A percentile compares a stretch with the other conserved stretches of the same genome.
These are phyloP conservation scores for Lathyrus tuberosus DNA, from an alignment of 306 rosid genomes.

Conservation along the genomic window DNA sequence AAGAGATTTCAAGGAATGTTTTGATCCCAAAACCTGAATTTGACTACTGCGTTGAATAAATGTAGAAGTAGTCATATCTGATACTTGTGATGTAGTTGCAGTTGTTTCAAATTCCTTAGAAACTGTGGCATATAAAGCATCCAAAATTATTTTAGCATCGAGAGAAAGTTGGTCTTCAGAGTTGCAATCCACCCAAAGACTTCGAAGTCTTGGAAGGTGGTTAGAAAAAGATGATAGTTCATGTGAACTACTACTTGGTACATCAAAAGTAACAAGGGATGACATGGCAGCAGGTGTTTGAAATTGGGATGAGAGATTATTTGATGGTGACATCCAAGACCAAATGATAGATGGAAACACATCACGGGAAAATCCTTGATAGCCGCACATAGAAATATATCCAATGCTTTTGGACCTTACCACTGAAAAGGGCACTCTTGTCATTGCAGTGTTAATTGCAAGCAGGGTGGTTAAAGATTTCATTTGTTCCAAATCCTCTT, in stretches of 20 bases:
- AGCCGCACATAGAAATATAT: too few species aligned
- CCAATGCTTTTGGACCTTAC: conserved; percentile 23
- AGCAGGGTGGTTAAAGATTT: conserved; percentile 30
- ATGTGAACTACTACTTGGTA: not conserved
- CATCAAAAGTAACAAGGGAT: not conserved
- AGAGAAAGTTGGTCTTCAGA: conserved; percentile 5
- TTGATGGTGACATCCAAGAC: conserved; percentile 46
- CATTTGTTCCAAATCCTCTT: conserved; percentile 39
- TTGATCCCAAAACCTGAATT: not conserved
- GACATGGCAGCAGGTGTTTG: not conserved
- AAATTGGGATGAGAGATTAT: not conserved
- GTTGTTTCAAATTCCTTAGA: not conserved
- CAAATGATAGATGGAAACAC: conserved; percentile 34
- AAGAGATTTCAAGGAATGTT: not conserved
- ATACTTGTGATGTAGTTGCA: conserved; percentile 20
- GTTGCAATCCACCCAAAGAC: conserved; percentile 8
- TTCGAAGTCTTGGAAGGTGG: conserved; percentile 4
- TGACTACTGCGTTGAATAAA: not conserved
- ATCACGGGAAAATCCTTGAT: conserved; percentile 27
- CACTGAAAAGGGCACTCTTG: conserved; percentile 40
- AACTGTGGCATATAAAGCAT: not conserved
- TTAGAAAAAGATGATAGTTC: not conserved
- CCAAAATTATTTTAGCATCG: not conserved
- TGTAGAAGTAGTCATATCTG: not conserved
- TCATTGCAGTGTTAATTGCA: too few species aligned